These are phyloP conservation scores for Thalassiosira profunda DNA, from an alignment of 108 stramenopile genomes.

Conservation along the genomic window DNA sequence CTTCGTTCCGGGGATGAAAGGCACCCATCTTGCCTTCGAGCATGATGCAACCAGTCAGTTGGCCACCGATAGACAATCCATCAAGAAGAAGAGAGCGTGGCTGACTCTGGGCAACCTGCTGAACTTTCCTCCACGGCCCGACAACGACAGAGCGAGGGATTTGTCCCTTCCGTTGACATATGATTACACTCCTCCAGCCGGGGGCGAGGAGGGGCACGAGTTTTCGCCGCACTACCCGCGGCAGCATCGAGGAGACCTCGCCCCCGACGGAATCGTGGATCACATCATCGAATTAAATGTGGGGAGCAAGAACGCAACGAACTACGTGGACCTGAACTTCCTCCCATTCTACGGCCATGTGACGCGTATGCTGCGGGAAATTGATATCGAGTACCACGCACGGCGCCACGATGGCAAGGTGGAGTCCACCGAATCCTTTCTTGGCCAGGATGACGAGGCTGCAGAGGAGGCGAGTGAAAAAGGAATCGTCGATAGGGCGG, in stretches of 20 bases:
- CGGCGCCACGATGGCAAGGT: slow-evolving; percentile 25
- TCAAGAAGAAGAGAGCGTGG: slow-evolving; percentile 42
- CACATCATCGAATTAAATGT: slow-evolving; percentile 54
- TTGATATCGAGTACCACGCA: slow-evolving; percentile 45
- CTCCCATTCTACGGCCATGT: slow-evolving; percentile 60
- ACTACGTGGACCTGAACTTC: slow-evolving; percentile 32
- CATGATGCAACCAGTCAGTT: background rate
- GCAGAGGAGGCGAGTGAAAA: background rate
- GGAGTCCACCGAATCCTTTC: slow-evolving; percentile 29
- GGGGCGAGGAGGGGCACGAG: slow-evolving; percentile 4
- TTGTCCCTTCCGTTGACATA: slow-evolving; percentile 56
- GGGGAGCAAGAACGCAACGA: slow-evolving; percentile 11
- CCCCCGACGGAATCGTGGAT: slow-evolving; percentile 56
- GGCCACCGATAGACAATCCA: background rate
- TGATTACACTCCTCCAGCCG: slow-evolving; percentile 22
- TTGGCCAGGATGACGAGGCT: slow-evolving; percentile 11
- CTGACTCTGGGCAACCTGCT: slow-evolving; percentile 38
- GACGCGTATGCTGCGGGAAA: slow-evolving; percentile 37
- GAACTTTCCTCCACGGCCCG: slow-evolving; percentile 49
- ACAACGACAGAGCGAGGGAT: slow-evolving; percentile 46
- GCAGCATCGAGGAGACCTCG: slow-evolving; percentile 45
- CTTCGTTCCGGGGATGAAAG: slow-evolving; percentile 63
- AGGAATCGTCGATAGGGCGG: slow-evolving; percentile 37
- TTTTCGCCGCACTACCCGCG: slow-evolving; percentile 27
- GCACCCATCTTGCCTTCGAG: slow-evolving; percentile 52